phyloP scores from a whole-genome alignment of 148 eudicot species.

The Diospyros kaki region DNA sequence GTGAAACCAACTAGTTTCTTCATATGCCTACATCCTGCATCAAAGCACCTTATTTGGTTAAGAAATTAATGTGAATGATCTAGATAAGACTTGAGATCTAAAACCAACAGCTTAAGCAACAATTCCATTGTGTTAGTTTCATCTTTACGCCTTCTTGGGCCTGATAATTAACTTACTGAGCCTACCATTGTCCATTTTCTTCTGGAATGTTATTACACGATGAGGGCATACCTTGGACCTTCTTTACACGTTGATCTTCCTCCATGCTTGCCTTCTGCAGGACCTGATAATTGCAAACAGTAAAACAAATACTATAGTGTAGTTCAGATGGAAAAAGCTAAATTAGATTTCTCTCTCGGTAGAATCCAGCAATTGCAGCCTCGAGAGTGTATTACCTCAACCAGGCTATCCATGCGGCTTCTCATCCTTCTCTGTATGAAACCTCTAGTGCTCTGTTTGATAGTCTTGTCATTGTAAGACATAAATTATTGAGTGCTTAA shows the following conservation, averaged over 20 bases:
- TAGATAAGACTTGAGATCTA: background rate
- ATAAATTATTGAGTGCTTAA: background rate
- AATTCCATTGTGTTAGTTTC: background rate
- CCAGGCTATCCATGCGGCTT: conserved; percentile 53
- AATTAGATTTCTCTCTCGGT: background rate
- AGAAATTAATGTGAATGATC: background rate
- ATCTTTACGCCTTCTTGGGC: background rate
- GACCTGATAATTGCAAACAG: conserved; percentile 34
- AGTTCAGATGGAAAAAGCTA: no score
- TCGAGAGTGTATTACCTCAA: conserved; percentile 45
- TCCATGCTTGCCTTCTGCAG: conserved; percentile 34
- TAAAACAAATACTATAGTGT: background rate
- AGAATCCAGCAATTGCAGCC: background rate
- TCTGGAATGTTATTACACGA: background rate
- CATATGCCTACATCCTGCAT: conserved; percentile 48
- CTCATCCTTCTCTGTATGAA: conserved; percentile 81
- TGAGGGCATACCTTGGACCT: conserved; percentile 37
- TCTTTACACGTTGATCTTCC: conserved; percentile 38
- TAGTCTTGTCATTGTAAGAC: conserved; percentile 9
- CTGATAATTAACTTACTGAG: background rate
- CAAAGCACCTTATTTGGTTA: conserved; percentile 2
- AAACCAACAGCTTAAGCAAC: conserved; percentile 6
- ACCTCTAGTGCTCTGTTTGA: conserved; percentile 67
- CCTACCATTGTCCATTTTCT: background rate
- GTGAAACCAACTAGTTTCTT: conserved; percentile 35